These are phyloP conservation scores for Phytophthora fragariae DNA, from an alignment of 352 stramenopile species.

Conservation along the genomic window DNA sequence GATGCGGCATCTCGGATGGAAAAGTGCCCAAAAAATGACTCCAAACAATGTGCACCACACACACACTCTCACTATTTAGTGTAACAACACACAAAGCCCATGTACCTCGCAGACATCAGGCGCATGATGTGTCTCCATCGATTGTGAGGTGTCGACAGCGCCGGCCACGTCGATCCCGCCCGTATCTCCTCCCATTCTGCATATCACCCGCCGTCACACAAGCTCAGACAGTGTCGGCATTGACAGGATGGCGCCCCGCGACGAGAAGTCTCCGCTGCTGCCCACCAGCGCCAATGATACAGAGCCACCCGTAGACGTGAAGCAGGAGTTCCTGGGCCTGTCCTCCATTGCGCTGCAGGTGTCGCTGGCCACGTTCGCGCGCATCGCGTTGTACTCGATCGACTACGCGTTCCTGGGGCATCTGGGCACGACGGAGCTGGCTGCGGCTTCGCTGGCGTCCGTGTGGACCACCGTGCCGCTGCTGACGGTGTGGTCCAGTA, in stretches of 20 bases:
- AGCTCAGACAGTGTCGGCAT: not conserved
- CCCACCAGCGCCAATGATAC: slow-evolving; percentile 2
- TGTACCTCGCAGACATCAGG: slow-evolving; percentile 18
- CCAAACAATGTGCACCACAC: slow-evolving; percentile 20
- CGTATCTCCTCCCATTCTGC: slow-evolving; percentile 17
- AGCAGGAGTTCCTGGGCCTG: slow-evolving; percentile 55
- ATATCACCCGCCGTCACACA: slow-evolving; percentile 10
- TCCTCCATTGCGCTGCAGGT: slow-evolving; percentile 78
- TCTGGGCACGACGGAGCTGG: slow-evolving; percentile 66
- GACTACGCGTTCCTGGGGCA: slow-evolving; percentile 81
- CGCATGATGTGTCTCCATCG: not conserved
- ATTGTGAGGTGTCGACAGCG: slow-evolving; percentile 2
- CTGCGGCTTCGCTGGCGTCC: slow-evolving; percentile 70
- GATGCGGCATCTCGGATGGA: slow-evolving; percentile 34
- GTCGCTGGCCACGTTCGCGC: slow-evolving; percentile 72
- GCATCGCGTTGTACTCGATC: slow-evolving; percentile 77
- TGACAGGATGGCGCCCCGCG: slow-evolving; percentile 26
- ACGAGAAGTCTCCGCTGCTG: slow-evolving; percentile 39
- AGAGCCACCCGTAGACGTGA: slow-evolving; percentile 54
- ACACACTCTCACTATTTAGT: not conserved
- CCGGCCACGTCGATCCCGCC: not conserved
- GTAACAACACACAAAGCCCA: slow-evolving; percentile 2
- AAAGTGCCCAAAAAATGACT: not conserved
- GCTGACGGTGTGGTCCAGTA: slow-evolving; percentile 67
- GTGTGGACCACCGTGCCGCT: slow-evolving; percentile 78